Conservation (phyloP, 441 rosid species). For the Euphorbia corollata region DNA sequence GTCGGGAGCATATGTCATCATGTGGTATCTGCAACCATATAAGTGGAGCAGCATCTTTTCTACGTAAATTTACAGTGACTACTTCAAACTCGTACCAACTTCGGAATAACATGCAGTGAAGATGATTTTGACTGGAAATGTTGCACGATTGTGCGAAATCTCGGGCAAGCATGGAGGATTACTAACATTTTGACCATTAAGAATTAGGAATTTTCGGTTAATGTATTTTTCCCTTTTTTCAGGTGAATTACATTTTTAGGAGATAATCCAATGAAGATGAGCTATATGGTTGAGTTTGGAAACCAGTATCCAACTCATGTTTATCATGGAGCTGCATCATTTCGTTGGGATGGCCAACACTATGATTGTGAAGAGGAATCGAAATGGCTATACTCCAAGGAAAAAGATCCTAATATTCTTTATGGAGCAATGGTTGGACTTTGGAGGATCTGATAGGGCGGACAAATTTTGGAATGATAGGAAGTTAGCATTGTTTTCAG, state of each 20-base stretch:
- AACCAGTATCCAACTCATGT: slow-evolving; percentile 72
- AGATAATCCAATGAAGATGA: slow-evolving; percentile 85
- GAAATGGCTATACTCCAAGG: slow-evolving; percentile 56
- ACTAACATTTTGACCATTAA: not conserved
- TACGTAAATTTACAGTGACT: slow-evolving; percentile 51
- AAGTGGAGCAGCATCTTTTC: slow-evolving; percentile 39
- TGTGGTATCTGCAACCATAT: not conserved
- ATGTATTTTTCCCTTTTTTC: not conserved
- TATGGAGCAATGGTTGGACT: slow-evolving; percentile 76
- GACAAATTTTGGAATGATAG: slow-evolving; percentile 76
- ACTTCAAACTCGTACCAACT: slow-evolving; percentile 34
- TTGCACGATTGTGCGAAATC: slow-evolving; percentile 39
- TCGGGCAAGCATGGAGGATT: slow-evolving; percentile 29
- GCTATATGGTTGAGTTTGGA: slow-evolving; percentile 93
- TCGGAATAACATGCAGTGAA: slow-evolving; percentile 31
- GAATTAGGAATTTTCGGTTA: not conserved
- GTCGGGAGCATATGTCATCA: not conserved
- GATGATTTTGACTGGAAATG: slow-evolving; percentile 30
- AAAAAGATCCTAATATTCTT: slow-evolving; percentile 66
- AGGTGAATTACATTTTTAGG: slow-evolving; percentile 80
- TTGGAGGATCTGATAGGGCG: slow-evolving; percentile 78
- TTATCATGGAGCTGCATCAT: slow-evolving; percentile 83
- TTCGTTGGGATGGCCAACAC: slow-evolving; percentile 46
- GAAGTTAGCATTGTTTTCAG: slow-evolving; percentile 71
- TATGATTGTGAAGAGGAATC: slow-evolving; percentile 42